phyloP scores from a whole-genome alignment of 805 yeast species.

The Debaryomyces prosopidis region DNA sequence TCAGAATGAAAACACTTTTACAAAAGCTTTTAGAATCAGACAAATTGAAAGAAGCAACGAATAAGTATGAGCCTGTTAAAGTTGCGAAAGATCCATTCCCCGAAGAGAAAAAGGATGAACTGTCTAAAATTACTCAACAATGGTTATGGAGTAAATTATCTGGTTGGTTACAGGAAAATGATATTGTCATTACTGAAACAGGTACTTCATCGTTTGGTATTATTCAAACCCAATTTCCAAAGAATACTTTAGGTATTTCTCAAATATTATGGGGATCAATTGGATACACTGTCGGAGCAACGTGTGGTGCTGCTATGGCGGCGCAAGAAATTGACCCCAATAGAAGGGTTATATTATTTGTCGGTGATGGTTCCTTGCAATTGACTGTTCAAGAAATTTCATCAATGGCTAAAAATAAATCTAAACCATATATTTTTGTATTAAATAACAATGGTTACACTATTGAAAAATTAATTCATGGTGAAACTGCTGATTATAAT shows the following conservation, averaged over 20 bases:
- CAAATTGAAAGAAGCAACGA: conserved; percentile 8
- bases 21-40: conserved; percentile 7
- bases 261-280: conserved; percentile 39
- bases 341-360: conserved; percentile 38
- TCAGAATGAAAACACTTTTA: conserved; percentile 20
- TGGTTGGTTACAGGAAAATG: conserved; percentile 30
- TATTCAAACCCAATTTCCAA: conserved; percentile 30
- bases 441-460: conserved; percentile 43
- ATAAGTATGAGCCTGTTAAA: conserved; percentile 10
- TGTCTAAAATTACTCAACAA: conserved; percentile 22
- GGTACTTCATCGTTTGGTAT: conserved; percentile 40
- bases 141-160: conserved; percentile 32
- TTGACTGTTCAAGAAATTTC: conserved; percentile 43
- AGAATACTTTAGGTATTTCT: conserved; percentile 30
- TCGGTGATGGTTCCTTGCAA: conserved; percentile 45
- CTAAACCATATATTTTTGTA: conserved; percentile 37
- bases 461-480: conserved; percentile 41
- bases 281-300: conserved; percentile 36
- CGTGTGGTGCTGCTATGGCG: conserved; percentile 35
- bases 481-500: conserved; percentile 35
- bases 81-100: conserved; percentile 16
- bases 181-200: conserved; percentile 33
- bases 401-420: conserved; percentile 36
- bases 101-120: conserved; percentile 5
- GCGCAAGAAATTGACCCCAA: conserved; percentile 32